phyloP scores from a whole-genome alignment of 2,329 filamentous ascomycete genomes.

The Phialophora macrospora region DNA sequence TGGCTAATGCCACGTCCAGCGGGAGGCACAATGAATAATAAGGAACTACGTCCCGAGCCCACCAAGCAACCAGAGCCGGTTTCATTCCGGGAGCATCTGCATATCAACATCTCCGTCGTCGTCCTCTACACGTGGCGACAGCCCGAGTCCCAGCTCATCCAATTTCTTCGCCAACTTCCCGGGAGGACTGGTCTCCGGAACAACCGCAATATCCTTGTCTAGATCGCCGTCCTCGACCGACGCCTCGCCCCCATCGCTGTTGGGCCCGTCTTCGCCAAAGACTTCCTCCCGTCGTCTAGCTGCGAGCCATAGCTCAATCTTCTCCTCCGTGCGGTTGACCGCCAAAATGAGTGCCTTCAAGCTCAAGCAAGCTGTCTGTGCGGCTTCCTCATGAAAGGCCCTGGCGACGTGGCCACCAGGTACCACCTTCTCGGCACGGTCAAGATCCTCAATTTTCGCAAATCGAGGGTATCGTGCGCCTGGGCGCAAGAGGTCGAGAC shows the following conservation, averaged over 20 bases:
- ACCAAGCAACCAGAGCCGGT: not conserved
- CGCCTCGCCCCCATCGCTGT: not conserved
- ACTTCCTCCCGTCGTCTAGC: slow-evolving; percentile 44
- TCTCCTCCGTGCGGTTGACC: slow-evolving; percentile 57
- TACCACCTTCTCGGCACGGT: not conserved
- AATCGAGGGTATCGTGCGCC: slow-evolving; percentile 59
- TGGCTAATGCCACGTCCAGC: not conserved
- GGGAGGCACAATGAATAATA: not conserved
- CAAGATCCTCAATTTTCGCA: slow-evolving; percentile 54
- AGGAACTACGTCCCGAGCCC: not conserved
- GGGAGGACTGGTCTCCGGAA: slow-evolving; percentile 27
- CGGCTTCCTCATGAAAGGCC: slow-evolving; percentile 58
- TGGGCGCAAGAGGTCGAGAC: slow-evolving; percentile 47
- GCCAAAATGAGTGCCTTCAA: slow-evolving; percentile 57
- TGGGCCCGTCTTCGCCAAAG: slow-evolving; percentile 13
- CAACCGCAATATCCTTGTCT: slow-evolving; percentile 2
- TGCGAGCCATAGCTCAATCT: slow-evolving; percentile 48
- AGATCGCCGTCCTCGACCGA: not conserved
- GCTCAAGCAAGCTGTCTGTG: slow-evolving; percentile 56
- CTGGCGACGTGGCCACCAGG: slow-evolving; percentile 48
- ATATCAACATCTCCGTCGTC: slow-evolving; percentile 84
- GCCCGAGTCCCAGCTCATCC: slow-evolving; percentile 22
- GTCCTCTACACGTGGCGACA: slow-evolving; percentile 60
- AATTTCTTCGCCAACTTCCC: slow-evolving; percentile 22
- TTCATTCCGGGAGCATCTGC: slow-evolving; percentile 41